Evolutionary conservation across 2,329 filamentous ascomycete genomes (phyloP), one percentile per base, ranked within the genome.

Genomic region (Fusarium mangiferae): DNA sequence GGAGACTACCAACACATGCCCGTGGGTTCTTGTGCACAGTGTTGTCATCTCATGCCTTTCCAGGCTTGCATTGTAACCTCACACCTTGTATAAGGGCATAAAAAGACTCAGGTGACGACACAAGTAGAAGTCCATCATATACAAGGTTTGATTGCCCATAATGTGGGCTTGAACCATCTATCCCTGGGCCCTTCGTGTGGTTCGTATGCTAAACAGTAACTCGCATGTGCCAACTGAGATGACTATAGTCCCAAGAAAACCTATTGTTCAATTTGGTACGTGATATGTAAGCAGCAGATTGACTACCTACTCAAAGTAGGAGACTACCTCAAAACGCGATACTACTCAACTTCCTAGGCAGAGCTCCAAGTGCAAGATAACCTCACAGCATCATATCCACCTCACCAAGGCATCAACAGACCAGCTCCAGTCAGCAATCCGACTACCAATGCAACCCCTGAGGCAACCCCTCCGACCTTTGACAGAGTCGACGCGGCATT

Each of bases 331-430:
- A 10, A n/a, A 24, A 22, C n/a, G 7, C 2, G 4, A 6, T 22
- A 0, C 24, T 54, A 54, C 17, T 28, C 14, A 18, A 12, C 14
- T 11, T 18, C 8, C n/a, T 30, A 17, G 17, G 3, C 1, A 28
- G 35, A 28, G 13, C 24, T 38, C 4, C 22, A 26, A 36, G n/a
- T 28, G 8, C 7, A n/a, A n/a, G 17, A 41, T 9, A 24, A 6
- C 17, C 5, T 5, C 9, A 17, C 14, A 5, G 10, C 5, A 20
- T 51, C 10, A 33, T 20, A 9, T 7, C 4, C 6, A 39, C 15
- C 26, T 74, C 33, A 76, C 68, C 75, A 77, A 20, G 68, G 42
- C 30, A 67, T 58, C 30, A 78, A 22, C 4, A 74, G 30, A 7
- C 75, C 67, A 18, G 66, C 57, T 12, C 72, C 74, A 14, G 59